Percentiles rank a stretch among this genome's conserved stretches.
Evolutionary conservation across 768 basidiomycete genomes (phyloP).

Genomic region (Lactarius pseudohatsudake): DNA sequence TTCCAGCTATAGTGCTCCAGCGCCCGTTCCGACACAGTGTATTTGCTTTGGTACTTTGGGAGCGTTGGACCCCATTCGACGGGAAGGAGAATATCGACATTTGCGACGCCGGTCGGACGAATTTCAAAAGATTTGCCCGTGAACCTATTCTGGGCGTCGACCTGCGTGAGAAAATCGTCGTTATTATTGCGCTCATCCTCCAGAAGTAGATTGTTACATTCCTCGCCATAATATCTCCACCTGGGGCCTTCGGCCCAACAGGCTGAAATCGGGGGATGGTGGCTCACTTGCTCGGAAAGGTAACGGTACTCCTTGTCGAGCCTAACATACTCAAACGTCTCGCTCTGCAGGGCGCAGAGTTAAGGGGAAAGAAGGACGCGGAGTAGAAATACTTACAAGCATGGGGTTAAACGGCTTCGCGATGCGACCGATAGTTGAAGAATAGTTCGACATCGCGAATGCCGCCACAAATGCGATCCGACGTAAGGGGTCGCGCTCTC

Average conservation of each 20-base stretch:
- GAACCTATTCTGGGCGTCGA: constrained; percentile 96
- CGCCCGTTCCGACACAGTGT: constrained; percentile 40
- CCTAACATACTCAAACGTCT: constrained; percentile 93
- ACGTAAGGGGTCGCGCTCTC: constrained; percentile 71
- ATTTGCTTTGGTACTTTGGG: constrained; percentile 48
- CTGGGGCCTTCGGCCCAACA: constrained; percentile 89
- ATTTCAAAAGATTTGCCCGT: constrained; percentile 98
- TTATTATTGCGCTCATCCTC: not conserved
- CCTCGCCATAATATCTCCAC: constrained; percentile 93
- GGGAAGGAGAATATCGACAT: constrained; percentile 79
- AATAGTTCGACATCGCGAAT: constrained; percentile 98
- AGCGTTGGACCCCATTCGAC: constrained; percentile 60
- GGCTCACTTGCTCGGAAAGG: constrained; percentile 94
- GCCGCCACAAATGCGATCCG: constrained; percentile 92
- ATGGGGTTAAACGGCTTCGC: constrained; percentile 98
- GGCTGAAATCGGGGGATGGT: constrained; percentile 95
- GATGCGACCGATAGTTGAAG: constrained; percentile 92
- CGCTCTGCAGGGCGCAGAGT: constrained; percentile 51
- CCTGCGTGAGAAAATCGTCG: constrained; percentile 43
- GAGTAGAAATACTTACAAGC: constrained; percentile 54
- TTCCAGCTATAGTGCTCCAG: constrained; percentile 95
- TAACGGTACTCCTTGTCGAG: constrained; percentile 89
- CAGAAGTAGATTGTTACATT: constrained; percentile 32
- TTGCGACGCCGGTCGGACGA: constrained; percentile 90
- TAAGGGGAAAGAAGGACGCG: not conserved